These are phyloP conservation scores for Cryphonectria parasitica DNA, from an alignment of 2,329 filamentous ascomycete genomes.

Conservation along the genomic window DNA sequence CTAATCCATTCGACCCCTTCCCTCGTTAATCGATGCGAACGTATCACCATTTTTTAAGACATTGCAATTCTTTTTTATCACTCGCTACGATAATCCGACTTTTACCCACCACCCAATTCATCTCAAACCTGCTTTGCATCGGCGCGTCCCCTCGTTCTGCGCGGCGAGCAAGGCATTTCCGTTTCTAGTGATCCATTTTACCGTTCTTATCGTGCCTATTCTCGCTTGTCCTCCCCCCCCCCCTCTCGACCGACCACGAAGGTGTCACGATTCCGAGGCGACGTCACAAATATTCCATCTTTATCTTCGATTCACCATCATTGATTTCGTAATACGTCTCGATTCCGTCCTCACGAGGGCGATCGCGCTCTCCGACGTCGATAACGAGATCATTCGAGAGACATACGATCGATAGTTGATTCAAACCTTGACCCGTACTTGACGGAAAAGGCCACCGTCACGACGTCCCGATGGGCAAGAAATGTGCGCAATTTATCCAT, in stretches of 20 bases:
- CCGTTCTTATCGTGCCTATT: constrained; percentile 7
- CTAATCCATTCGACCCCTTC: constrained; percentile 2
- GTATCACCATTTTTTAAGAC: not conserved
- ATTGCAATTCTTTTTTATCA: constrained; percentile 19
- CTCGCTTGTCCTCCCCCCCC: not conserved
- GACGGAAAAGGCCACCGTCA: constrained; percentile 19
- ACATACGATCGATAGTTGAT: not conserved
- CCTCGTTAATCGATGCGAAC: constrained; percentile 7
- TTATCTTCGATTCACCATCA: not conserved
- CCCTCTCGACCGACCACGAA: not conserved
- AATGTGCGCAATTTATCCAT: constrained; percentile 21
- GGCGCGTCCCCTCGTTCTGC: constrained; percentile 23
- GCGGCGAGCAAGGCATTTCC: constrained; percentile 19
- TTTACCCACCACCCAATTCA: not conserved
- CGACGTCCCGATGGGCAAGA: constrained; percentile 30
- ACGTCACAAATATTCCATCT: not conserved
- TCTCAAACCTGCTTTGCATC: not conserved
- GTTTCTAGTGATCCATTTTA: constrained; percentile 19
- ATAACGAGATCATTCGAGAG: not conserved
- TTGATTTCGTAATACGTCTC: not conserved
- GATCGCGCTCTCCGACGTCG: not conserved
- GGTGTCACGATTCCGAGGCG: not conserved
- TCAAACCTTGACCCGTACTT: not conserved
- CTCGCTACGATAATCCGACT: constrained; percentile 11
- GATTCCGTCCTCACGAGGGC: not conserved